A percentile compares a stretch with the other conserved stretches of the same genome.
These are phyloP conservation scores for Aegilops sharonensis DNA, from an alignment of 176 grass and related monocot genomes.

Conservation along the genomic window DNA sequence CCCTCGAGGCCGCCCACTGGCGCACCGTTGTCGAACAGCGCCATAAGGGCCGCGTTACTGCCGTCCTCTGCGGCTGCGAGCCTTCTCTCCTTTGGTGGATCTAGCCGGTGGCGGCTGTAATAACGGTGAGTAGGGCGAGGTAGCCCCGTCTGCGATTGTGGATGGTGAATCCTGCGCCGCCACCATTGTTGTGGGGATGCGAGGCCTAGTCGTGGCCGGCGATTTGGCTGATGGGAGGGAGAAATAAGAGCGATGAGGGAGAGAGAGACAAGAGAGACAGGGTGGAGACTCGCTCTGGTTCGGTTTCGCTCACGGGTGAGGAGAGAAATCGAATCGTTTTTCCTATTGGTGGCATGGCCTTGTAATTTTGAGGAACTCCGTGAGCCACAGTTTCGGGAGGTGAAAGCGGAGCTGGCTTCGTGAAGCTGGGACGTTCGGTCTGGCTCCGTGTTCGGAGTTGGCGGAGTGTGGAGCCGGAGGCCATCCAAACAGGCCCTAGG, in stretches of 20 bases:
- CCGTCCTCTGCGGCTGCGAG: not conserved
- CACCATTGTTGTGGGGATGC: not conserved
- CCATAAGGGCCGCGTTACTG: not conserved
- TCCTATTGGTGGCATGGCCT: not conserved
- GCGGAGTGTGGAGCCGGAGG: not conserved
- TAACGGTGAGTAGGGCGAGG: not conserved
- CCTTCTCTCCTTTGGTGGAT: not conserved
- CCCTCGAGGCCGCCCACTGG: not conserved
- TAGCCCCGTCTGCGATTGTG: not conserved
- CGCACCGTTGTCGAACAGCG: not conserved
- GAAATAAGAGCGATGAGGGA: no score
- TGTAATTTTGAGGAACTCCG: not conserved
- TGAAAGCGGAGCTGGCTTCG: not conserved
- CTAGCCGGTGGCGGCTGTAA: not conserved
- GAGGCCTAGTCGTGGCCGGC: not conserved
- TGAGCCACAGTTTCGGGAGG: not conserved
- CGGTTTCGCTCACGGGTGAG: no score
- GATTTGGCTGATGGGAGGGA: not conserved
- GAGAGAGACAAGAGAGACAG: no score
- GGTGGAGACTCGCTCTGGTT: no score
- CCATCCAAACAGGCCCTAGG: not conserved
- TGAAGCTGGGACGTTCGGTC: not conserved
- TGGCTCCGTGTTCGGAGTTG: not conserved
- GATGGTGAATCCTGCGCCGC: not conserved
- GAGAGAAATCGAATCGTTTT: not conserved